Evolutionary conservation across 495 filamentous ascomycete species (phyloP).

Genomic region (Lophium mytilinum): DNA sequence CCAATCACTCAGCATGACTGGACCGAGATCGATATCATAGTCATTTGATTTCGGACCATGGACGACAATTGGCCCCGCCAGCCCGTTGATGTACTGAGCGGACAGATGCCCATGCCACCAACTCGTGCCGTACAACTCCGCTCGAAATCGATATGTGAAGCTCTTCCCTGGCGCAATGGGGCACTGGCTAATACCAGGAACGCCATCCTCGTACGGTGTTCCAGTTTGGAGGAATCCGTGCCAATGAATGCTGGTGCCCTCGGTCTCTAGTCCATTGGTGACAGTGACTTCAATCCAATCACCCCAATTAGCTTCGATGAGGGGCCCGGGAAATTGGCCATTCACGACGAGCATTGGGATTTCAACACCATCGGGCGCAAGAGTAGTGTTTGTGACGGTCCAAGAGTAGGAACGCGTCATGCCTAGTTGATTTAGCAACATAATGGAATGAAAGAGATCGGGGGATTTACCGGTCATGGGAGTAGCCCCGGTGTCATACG

Average conservation of each 20-base stretch:
- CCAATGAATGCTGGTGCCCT: not conserved
- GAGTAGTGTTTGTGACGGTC: not conserved
- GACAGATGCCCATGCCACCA: slow-evolving; percentile 48
- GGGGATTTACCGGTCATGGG: too few species aligned
- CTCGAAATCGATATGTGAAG: slow-evolving; percentile 43
- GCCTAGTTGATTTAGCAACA: too few species aligned
- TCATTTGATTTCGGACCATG: too few species aligned
- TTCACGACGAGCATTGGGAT: slow-evolving; percentile 21
- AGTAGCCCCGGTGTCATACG: too few species aligned
- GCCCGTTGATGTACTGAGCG: slow-evolving; percentile 44
- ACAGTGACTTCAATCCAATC: slow-evolving; percentile 7
- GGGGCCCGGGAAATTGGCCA: slow-evolving; percentile 25
- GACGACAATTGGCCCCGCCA: slow-evolving; percentile 47
- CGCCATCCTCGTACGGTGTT: slow-evolving; percentile 45
- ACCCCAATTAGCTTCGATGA: slow-evolving; percentile 29
- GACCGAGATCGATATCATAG: too few species aligned
- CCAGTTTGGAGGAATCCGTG: slow-evolving; percentile 23
- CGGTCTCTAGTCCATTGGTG: not conserved
- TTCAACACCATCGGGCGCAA: slow-evolving; percentile 27
- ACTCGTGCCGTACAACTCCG: slow-evolving; percentile 44
- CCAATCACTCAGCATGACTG: not conserved
- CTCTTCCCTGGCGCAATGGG: slow-evolving; percentile 39
- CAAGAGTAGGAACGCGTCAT: too few species aligned
- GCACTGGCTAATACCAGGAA: slow-evolving; percentile 41
- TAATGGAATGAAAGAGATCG: too few species aligned